phyloP scores from a whole-genome alignment of 2,329 filamentous ascomycete species.

The Tympanopsis confertula region DNA sequence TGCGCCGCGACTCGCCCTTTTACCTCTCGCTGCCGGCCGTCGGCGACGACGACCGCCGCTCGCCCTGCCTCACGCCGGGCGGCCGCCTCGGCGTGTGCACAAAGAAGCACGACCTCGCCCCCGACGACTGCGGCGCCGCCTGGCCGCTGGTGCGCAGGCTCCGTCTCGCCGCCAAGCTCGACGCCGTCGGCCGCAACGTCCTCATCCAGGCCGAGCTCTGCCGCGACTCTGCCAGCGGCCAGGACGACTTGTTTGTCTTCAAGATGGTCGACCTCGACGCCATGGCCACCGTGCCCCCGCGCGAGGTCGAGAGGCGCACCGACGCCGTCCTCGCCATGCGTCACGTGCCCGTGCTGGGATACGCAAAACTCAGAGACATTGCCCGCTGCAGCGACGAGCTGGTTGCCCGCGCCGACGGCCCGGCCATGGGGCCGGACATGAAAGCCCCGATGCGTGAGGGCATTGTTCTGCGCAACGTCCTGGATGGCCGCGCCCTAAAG shows the following conservation, averaged over 20 bases:
- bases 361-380: neutral
- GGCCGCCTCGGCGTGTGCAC: neutral
- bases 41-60: neutral
- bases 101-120: neutral
- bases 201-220: neutral
- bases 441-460: neutral
- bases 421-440: neutral
- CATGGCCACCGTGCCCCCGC: neutral
- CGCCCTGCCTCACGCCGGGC: no score
- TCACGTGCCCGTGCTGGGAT: neutral
- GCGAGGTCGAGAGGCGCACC: neutral
- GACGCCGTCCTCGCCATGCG: neutral
- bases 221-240: no score
- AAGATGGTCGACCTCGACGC: neutral
- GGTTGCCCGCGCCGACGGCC: neutral
- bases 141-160: neutral
- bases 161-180: neutral
- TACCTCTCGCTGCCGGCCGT: neutral
- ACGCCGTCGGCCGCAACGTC: neutral
- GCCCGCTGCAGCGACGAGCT: neutral
- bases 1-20: neutral
- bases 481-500: neutral
- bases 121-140: neutral
- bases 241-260: neutral
- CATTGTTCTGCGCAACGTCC: neutral